These are phyloP conservation scores for Thermoascus crustaceus DNA, from an alignment of 2,329 filamentous ascomycete genomes.

Conservation along the genomic window DNA sequence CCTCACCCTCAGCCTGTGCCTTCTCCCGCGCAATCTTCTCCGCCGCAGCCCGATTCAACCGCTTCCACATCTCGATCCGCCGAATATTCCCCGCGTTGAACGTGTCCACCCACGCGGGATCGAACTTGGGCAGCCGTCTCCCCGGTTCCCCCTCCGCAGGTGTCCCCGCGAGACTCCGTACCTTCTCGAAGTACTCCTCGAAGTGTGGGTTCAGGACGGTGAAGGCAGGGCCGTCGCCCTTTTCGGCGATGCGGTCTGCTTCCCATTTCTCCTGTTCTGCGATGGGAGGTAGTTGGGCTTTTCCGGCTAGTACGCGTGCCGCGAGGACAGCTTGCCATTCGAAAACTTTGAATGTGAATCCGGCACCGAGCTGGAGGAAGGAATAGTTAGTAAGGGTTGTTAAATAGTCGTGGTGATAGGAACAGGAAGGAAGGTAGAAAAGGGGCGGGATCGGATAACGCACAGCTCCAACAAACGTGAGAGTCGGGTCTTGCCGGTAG, in stretches of 20 bases:
- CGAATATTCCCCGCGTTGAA: constrained; percentile 50
- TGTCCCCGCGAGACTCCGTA: constrained; percentile 36
- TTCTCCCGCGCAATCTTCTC: constrained; percentile 2
- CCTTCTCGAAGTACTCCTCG: constrained; percentile 55
- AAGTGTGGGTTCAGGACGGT: constrained; percentile 54
- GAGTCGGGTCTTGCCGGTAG: constrained; percentile 23
- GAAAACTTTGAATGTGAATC: constrained; percentile 59
- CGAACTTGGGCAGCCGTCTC: constrained; percentile 35
- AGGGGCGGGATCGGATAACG: constrained; percentile 9
- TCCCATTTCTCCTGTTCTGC: constrained; percentile 52
- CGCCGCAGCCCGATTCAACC: constrained; percentile 35
- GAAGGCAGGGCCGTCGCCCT: constrained; percentile 52
- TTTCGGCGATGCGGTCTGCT: constrained; percentile 42
- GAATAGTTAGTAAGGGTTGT: not conserved
- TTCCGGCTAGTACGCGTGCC: constrained; percentile 50
- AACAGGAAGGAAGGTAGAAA: not conserved
- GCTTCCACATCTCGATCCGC: constrained; percentile 52
- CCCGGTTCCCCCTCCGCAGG: constrained; percentile 32
- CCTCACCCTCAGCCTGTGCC: too few species aligned
- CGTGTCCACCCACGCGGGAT: constrained; percentile 31
- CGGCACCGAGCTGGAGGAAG: constrained; percentile 24
- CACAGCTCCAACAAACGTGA: constrained; percentile 40
- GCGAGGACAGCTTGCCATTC: constrained; percentile 60
- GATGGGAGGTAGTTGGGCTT: constrained; percentile 42
- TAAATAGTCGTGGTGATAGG: not conserved